A percentile compares a stretch with the other conserved stretches of the same genome.
Conservation (phyloP, 2,329 filamentous ascomycete species). For the Pseudopithomyces chartarum region DNA sequence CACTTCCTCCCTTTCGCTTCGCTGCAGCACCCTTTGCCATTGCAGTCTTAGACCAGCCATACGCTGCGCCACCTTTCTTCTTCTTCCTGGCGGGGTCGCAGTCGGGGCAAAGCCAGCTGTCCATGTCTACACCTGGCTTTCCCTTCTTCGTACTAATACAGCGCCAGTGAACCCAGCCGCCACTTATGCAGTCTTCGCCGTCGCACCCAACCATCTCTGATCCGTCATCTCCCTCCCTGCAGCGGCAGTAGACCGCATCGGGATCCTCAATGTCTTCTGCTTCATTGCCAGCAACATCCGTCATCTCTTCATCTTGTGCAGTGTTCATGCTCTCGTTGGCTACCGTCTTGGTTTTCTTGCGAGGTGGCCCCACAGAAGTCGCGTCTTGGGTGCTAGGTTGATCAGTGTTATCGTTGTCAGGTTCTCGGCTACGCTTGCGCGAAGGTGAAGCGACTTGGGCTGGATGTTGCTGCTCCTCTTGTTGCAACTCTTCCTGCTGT, state of each 20-base stretch:
- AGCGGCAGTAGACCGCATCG: neutral
- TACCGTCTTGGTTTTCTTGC: neutral
- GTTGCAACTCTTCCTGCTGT: neutral
- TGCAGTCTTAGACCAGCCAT: neutral
- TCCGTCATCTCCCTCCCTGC: conserved; percentile 1
- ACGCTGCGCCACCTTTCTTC: neutral
- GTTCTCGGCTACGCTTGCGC: neutral
- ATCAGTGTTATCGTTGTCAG: neutral
- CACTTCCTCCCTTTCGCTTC: neutral
- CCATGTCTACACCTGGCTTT: neutral
- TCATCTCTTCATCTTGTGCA: neutral
- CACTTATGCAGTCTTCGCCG: neutral
- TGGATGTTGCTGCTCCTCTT: neutral
- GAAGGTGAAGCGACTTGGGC: neutral
- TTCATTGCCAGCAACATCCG: neutral
- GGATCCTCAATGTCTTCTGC: neutral
- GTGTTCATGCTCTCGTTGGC: neutral
- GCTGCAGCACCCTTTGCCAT: neutral
- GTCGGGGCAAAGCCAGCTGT: conserved; percentile 1
- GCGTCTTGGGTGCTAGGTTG: too few species aligned
- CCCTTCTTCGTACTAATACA: neutral
- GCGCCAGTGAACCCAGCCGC: neutral
- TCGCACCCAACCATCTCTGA: neutral
- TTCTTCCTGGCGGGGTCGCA: neutral
- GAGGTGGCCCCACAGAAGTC: neutral